phyloP scores from a whole-genome alignment of 192 early-diverging fungal genomes.

The Phlyctochytrium bullatum region DNA sequence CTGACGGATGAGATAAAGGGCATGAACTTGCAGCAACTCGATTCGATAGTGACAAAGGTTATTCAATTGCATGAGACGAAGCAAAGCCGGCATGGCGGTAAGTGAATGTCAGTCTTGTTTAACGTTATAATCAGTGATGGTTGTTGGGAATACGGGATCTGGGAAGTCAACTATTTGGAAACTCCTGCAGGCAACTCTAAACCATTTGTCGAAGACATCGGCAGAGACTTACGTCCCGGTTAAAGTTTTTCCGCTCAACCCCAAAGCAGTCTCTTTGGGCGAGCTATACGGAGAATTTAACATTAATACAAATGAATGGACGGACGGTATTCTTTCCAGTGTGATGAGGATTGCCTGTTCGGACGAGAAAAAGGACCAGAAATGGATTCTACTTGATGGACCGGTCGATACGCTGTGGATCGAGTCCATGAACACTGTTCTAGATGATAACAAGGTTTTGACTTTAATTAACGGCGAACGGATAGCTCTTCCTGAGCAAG shows the following conservation, averaged over 20 bases:
- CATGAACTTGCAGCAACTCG: slow-evolving; percentile 38
- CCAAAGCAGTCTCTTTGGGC: slow-evolving; percentile 52
- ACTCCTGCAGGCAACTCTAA: slow-evolving; percentile 46
- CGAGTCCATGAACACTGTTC: slow-evolving; percentile 61
- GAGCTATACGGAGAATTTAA: slow-evolving; percentile 62
- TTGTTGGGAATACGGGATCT: slow-evolving; percentile 57
- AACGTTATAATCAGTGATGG: slow-evolving; percentile 39
- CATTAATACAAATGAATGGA: slow-evolving; percentile 56
- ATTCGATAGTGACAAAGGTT: slow-evolving; percentile 46
- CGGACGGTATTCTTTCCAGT: slow-evolving; percentile 54
- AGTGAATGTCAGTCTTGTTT: not conserved
- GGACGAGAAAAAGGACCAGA: slow-evolving; percentile 58
- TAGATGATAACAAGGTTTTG: slow-evolving; percentile 63
- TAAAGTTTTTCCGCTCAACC: slow-evolving; percentile 51
- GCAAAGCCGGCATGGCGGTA: slow-evolving; percentile 43
- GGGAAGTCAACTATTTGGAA: slow-evolving; percentile 57
- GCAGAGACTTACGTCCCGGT: slow-evolving; percentile 44
- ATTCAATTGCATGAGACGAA: slow-evolving; percentile 62
- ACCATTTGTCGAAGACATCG: slow-evolving; percentile 36
- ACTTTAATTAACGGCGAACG: slow-evolving; percentile 63
- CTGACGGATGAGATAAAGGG: slow-evolving; percentile 51
- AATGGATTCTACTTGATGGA: slow-evolving; percentile 63
- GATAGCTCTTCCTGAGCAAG: slow-evolving; percentile 55
- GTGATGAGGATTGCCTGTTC: slow-evolving; percentile 52
- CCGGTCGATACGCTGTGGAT: slow-evolving; percentile 66